These are phyloP conservation scores for Kodamaea neixiangensis DNA, from an alignment of 805 yeast species.

Conservation along the genomic window DNA sequence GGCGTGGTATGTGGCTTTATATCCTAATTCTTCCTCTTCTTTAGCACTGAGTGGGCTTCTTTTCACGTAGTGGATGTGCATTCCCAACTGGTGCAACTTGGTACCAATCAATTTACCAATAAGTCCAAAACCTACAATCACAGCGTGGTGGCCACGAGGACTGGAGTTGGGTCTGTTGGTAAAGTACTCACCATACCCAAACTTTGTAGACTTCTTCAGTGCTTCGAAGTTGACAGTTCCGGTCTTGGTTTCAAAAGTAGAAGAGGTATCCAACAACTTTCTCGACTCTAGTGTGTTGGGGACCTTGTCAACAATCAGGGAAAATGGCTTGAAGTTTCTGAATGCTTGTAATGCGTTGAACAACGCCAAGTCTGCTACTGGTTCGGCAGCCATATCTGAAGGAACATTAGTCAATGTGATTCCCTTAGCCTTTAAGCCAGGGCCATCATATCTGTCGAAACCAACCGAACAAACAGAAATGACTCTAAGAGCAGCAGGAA, in stretches of 20 bases:
- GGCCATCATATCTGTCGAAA: slow-evolving; percentile 50
- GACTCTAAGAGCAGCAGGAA: slow-evolving; percentile 49
- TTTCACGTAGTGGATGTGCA: slow-evolving; percentile 64
- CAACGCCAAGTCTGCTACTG: slow-evolving; percentile 74
- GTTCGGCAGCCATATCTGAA: slow-evolving; percentile 56
- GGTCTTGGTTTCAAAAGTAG: slow-evolving; percentile 29
- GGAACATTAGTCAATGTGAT: slow-evolving; percentile 63
- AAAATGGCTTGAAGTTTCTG: slow-evolving; percentile 48
- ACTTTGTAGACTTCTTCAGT: slow-evolving; percentile 12
- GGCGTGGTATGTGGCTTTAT: slow-evolving; percentile 43
- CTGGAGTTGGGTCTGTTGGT: slow-evolving; percentile 48
- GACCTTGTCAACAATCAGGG: slow-evolving; percentile 17
- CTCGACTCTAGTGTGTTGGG: slow-evolving; percentile 50
- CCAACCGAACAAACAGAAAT: slow-evolving; percentile 61
- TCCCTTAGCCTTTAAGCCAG: slow-evolving; percentile 38
- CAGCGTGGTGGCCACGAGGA: slow-evolving; percentile 59
- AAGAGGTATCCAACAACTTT: slow-evolving; percentile 31
- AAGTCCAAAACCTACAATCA: slow-evolving; percentile 73
- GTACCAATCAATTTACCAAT: slow-evolving; percentile 68
- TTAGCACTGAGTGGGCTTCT: slow-evolving; percentile 43
- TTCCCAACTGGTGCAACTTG: slow-evolving; percentile 58
- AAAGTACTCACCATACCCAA: slow-evolving; percentile 45
- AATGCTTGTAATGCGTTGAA: slow-evolving; percentile 59
- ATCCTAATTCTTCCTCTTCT: slow-evolving; percentile 43
- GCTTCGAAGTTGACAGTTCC: slow-evolving; percentile 24